Base-by-base conservation (phyloP, 495 filamentous ascomycete genomes). In the Neurospora sp. region DNA sequence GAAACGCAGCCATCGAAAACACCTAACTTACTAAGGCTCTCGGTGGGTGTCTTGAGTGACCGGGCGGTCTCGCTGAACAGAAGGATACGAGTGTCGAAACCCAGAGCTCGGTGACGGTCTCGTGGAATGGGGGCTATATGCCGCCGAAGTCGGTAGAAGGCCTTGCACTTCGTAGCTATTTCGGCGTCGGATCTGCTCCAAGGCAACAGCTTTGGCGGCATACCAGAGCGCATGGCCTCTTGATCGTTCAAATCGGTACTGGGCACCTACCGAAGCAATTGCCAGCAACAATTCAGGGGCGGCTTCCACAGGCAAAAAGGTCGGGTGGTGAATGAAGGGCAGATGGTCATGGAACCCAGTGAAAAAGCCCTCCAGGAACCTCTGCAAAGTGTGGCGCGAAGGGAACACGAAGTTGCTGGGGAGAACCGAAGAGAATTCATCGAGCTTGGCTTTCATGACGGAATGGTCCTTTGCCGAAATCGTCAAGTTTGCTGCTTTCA, bases 161-260 rank as follows among this genome's bases (percentile, higher is more conserved):
- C 84, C 82, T 39, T 87, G 84, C 22, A 87, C 80, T 73, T 85
- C 83, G 72, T 85, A 83, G 69, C 84, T 88, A 53, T 86, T 78
- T 40, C 87, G 79, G n/a, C 85, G 81, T 39, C 86, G 80, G 10
- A 87, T 87, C 74, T 88, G 85, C 72, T 88, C 84, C 12, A 83
- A 76, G 3, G 85, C 85, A 37, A 89, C 86, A 0, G 86, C 81
- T 69, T 85, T 87, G 1, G 87, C 85, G 0, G 91, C 91, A 79
- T 92, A 89, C 82, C 91, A 94, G 8, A 94, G 81, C 14, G 90
- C 88, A 74, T 91, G 89, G 0, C 89, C 90, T 42, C 88, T 84
- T 68, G 87, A 86, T 53, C 88, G 90, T 75, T 92, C 90, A 73
- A 92, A 92, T 14, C 90, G 84, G 74, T 92, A 93, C 48, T 90